phyloP scores from a whole-genome alignment of 352 stramenopile genomes.

The Stephanocyclus meneghinianus region DNA sequence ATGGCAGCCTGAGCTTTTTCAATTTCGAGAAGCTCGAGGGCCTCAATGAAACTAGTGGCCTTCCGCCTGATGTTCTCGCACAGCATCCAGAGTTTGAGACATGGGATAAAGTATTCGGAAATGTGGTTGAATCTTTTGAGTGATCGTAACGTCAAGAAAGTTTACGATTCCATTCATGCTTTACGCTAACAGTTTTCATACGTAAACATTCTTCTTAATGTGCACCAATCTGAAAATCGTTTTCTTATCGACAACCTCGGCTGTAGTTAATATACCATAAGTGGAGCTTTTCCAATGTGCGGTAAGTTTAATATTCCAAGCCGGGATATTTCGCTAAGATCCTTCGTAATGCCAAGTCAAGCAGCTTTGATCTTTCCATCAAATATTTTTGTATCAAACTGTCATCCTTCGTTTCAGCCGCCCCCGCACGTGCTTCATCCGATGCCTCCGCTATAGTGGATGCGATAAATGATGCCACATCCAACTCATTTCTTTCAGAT shows the following conservation, averaged over 20 bases:
- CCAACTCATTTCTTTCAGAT: conserved; percentile 67
- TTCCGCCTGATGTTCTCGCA: conserved; percentile 57
- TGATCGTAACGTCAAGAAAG: conserved; percentile 1
- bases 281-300: neutral
- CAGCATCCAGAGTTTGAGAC: conserved; percentile 62
- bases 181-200: neutral
- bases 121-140: conserved; percentile 52
- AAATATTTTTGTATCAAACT: conserved; percentile 51
- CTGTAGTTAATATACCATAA: neutral
- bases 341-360: conserved; percentile 51
- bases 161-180: neutral
- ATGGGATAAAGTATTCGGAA: conserved; percentile 65
- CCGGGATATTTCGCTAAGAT: conserved; percentile 52
- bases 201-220: neutral
- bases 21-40: conserved; percentile 61
- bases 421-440: conserved; percentile 54
- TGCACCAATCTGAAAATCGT: too few relatives aligned
- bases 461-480: conserved; percentile 71
- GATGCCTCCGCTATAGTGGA: conserved; percentile 57
- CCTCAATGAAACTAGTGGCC: conserved; percentile 62
- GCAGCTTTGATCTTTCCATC: conserved; percentile 43
- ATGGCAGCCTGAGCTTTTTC: conserved; percentile 35
- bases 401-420: conserved; percentile 36
- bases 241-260: neutral
- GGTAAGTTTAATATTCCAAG: conserved; percentile 48